Conservation (phyloP, 1,139 yeast genomes). For the Cylindricascospora bacillispora region DNA sequence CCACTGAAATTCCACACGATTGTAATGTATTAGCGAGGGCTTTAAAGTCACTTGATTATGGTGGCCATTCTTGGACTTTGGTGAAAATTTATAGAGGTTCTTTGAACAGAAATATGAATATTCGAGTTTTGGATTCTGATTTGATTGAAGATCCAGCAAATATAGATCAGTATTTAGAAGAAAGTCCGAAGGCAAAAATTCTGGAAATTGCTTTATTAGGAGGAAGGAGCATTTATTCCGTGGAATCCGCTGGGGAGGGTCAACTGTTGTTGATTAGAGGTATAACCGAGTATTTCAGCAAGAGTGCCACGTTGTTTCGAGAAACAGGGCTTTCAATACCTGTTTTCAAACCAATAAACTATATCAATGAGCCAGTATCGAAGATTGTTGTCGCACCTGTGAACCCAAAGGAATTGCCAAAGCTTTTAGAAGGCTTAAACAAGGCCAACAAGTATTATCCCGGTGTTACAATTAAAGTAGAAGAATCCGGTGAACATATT, state of each 20-base stretch:
- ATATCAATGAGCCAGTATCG: constrained; percentile 45
- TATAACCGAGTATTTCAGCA: constrained; percentile 39
- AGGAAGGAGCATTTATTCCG: constrained; percentile 55
- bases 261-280: constrained; percentile 58
- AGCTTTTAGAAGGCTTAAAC: constrained; percentile 54
- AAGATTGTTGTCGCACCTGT: constrained; percentile 78
- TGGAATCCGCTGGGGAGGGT: constrained; percentile 48
- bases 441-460: constrained; percentile 52
- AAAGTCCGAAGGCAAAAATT: constrained; percentile 29
- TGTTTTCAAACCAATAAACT: constrained; percentile 33
- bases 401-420: constrained; percentile 67
- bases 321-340: constrained; percentile 9
- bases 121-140: constrained; percentile 40
- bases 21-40: constrained; percentile 39
- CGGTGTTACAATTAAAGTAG: constrained; percentile 55
- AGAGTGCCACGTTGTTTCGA: constrained; percentile 44
- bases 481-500: constrained; percentile 82
- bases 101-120: constrained; percentile 34
- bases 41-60: constrained; percentile 42
- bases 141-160: not conserved
- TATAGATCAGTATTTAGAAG: constrained; percentile 30
- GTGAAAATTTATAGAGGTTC: constrained; percentile 55
- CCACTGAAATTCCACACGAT: not conserved
- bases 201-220: constrained; percentile 48
- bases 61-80: constrained; percentile 31